phyloP scores from a whole-genome alignment of 2,329 filamentous ascomycete species.

The Aspergillus tubingensis region DNA sequence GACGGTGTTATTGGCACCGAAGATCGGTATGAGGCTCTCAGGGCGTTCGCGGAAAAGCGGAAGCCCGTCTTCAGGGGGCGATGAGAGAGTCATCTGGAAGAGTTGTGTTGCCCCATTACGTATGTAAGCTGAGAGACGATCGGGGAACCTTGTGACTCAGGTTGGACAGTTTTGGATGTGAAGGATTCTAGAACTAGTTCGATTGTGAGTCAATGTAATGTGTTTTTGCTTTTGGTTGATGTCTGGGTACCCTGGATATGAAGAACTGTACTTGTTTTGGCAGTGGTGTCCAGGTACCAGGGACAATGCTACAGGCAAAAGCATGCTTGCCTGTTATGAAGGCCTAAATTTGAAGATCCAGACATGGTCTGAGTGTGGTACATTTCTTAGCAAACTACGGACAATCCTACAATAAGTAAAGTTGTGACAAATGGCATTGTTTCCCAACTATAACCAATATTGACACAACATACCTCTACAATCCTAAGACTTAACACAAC shows the following conservation, averaged over 20 bases:
- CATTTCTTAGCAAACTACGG: too few relatives aligned
- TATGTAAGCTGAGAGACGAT: not conserved
- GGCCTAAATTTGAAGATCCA: too few relatives aligned
- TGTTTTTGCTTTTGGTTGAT: not conserved
- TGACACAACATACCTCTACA: too few relatives aligned
- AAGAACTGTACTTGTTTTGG: not conserved
- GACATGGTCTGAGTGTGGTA: too few relatives aligned
- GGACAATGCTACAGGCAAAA: too few relatives aligned
- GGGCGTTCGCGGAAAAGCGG: constrained; percentile 78
- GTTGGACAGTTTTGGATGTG: not conserved
- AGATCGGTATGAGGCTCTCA: constrained; percentile 84
- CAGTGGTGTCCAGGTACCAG: too few relatives aligned
- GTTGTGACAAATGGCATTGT: too few relatives aligned
- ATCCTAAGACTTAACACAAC: too few relatives aligned
- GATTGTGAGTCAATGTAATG: not conserved
- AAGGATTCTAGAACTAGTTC: not conserved
- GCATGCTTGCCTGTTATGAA: too few relatives aligned
- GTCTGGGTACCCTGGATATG: not conserved
- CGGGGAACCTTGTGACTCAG: not conserved
- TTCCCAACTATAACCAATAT: too few relatives aligned
- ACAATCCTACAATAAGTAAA: too few relatives aligned
- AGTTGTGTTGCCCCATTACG: not conserved
- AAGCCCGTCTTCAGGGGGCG: constrained; percentile 67
- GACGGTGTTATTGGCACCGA: constrained; percentile 78
- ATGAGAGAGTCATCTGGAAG: constrained; percentile 28